Conservation (phyloP, 2,329 filamentous ascomycete species). For the Ceratocystis cubensis region DNA sequence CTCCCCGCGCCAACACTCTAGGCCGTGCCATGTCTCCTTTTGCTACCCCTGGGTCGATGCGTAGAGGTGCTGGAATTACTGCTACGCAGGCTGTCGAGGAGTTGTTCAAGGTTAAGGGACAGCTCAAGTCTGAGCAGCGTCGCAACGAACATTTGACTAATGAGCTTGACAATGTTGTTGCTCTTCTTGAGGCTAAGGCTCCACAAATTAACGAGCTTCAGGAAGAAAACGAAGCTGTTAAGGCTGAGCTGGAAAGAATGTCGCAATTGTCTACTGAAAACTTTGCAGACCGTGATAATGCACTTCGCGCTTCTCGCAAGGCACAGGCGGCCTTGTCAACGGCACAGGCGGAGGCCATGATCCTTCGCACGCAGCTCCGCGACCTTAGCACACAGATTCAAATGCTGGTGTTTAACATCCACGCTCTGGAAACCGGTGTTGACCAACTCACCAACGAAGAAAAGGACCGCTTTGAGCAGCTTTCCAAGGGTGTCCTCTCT, state of each 20-base stretch:
- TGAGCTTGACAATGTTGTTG: slow-evolving; percentile 74
- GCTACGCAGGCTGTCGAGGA: slow-evolving; percentile 53
- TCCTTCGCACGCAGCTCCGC: slow-evolving; percentile 73
- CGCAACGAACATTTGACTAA: slow-evolving; percentile 61
- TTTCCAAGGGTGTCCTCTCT: slow-evolving; percentile 62
- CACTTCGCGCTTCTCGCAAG: slow-evolving; percentile 66
- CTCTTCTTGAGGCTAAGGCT: slow-evolving; percentile 69
- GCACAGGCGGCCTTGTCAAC: slow-evolving; percentile 59
- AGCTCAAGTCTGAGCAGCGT: slow-evolving; percentile 61
- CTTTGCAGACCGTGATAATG: slow-evolving; percentile 64
- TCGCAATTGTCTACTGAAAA: slow-evolving; percentile 73
- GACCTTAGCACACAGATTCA: slow-evolving; percentile 86
- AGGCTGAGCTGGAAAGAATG: slow-evolving; percentile 70
- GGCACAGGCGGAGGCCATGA: slow-evolving; percentile 56
- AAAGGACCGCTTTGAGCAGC: slow-evolving; percentile 59
- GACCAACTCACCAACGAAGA: slow-evolving; percentile 61
- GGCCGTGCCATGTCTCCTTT: slow-evolving; percentile 48
- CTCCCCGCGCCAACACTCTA: slow-evolving; percentile 47
- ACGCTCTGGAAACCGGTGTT: slow-evolving; percentile 67
- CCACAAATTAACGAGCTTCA: slow-evolving; percentile 82
- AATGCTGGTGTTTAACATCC: slow-evolving; percentile 74
- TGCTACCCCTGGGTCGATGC: slow-evolving; percentile 46
- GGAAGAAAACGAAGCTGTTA: slow-evolving; percentile 65
- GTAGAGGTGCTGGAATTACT: slow-evolving; percentile 43
- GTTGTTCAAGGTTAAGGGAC: slow-evolving; percentile 54